A percentile compares a stretch with the other conserved stretches of the same genome.
Evolutionary conservation across 2,329 filamentous ascomycete species (phyloP).

Genomic region (Aspergillus caelatus): DNA sequence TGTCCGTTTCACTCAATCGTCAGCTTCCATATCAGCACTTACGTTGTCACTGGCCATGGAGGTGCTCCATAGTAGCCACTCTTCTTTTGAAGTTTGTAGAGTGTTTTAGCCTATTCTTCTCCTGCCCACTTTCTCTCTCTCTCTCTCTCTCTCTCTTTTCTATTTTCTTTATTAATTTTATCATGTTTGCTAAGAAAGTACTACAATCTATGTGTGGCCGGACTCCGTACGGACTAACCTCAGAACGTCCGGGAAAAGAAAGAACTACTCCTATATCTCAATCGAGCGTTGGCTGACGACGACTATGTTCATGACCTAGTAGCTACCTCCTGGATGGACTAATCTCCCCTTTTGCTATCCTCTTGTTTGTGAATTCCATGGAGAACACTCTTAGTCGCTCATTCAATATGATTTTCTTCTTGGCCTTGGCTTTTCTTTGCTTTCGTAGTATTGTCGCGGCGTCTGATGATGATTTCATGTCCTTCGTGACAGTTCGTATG

Average conservation of each 20-base stretch:
- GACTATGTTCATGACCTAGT: conserved; percentile 12
- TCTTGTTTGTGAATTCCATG: conserved; percentile 10
- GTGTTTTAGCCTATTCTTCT: conserved; percentile 14
- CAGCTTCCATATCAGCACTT: conserved; percentile 26
- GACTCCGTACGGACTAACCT: background rate
- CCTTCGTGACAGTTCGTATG: conserved; percentile 36
- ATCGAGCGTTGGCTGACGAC: conserved; percentile 5
- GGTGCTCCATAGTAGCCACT: conserved; percentile 9
- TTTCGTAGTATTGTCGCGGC: conserved; percentile 26
- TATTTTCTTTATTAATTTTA: background rate
- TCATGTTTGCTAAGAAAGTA: background rate
- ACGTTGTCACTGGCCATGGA: conserved; percentile 23
- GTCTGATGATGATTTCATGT: conserved; percentile 36
- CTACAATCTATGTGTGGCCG: background rate
- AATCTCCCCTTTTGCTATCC: conserved; percentile 13
- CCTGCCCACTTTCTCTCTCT: conserved; percentile 7
- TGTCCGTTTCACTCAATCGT: conserved; percentile 21
- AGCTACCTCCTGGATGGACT: background rate
- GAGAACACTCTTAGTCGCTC: conserved; percentile 33
- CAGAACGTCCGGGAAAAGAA: background rate
- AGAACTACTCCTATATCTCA: background rate
- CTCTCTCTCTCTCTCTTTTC: background rate
- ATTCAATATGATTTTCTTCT: conserved; percentile 32
- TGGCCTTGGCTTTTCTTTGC: conserved; percentile 26
- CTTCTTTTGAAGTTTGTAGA: conserved; percentile 11